Percentiles rank a stretch among this genome's conserved stretches.
Evolutionary conservation across 1,284 basidiomycete species (phyloP).

Genomic region (Boletus semigastroideus): DNA sequence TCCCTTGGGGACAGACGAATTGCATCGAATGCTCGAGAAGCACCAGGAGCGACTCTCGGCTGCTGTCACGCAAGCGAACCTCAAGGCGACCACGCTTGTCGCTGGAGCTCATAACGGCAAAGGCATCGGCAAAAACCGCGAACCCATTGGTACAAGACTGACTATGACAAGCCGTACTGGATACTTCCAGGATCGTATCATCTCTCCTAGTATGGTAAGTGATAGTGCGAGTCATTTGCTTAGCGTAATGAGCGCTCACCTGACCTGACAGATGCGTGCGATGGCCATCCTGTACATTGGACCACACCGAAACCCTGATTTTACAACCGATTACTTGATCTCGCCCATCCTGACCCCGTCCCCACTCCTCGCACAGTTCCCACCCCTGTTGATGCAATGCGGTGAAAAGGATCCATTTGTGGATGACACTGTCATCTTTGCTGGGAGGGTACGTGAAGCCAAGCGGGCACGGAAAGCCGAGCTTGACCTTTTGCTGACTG

Average conservation of each 20-base stretch:
- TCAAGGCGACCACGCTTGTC: constrained; percentile 38
- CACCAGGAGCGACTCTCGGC: constrained; percentile 49
- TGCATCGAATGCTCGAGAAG: constrained; percentile 41
- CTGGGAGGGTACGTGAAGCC: constrained; percentile 89
- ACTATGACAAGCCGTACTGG: constrained; percentile 97
- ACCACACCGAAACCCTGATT: constrained; percentile 88
- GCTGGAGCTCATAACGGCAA: constrained; percentile 27
- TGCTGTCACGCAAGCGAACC: constrained; percentile 51
- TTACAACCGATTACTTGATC: constrained; percentile 92
- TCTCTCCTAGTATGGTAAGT: constrained; percentile 89
- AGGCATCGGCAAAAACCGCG: constrained; percentile 37
- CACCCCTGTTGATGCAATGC: constrained; percentile 89
- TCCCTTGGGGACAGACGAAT: constrained; percentile 15
- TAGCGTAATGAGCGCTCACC: constrained; percentile 8
- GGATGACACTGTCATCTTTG: constrained; percentile 94
- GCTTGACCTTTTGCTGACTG: constrained; percentile 52
- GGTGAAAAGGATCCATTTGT: constrained; percentile 97
- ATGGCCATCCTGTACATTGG: constrained; percentile 99
- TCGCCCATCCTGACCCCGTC: constrained; percentile 90
- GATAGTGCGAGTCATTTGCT: not conserved
- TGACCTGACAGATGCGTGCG: constrained; percentile 80
- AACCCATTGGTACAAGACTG: constrained; percentile 77
- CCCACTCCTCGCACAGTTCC: constrained; percentile 86
- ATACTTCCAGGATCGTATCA: constrained; percentile 90
- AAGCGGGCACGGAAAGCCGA: constrained; percentile 80